A percentile compares a stretch with the other conserved stretches of the same genome.
Evolutionary conservation across 2,329 filamentous ascomycete species (phyloP).

Genomic region (Fusarium udum): DNA sequence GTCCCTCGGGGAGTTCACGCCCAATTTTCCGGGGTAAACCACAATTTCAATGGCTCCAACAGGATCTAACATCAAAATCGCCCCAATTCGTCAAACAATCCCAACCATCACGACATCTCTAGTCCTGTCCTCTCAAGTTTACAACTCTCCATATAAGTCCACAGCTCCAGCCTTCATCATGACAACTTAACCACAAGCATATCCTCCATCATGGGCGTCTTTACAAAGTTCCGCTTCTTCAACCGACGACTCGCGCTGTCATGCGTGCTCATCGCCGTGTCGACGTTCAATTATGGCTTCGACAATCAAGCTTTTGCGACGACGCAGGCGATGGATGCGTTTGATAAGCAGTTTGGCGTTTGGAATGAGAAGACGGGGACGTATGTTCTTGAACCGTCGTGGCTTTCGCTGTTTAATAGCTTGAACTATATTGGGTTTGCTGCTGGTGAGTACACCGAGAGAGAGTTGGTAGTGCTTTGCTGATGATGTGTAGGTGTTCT

Average conservation of each 20-base stretch:
- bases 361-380: conserved; percentile 34
- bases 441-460: conserved; percentile 27
- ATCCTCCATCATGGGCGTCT: conserved; percentile 20
- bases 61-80: neutral
- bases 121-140: conserved; percentile 1
- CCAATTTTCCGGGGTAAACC: neutral
- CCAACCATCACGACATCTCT: conserved; percentile 34
- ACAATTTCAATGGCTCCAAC: too few relatives aligned
- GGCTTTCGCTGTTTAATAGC: conserved; percentile 50
- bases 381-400: conserved; percentile 46
- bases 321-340: conserved; percentile 50
- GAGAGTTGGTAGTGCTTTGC: neutral
- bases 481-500: conserved; percentile 30
- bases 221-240: conserved; percentile 39
- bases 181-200: neutral
- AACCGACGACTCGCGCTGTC: conserved; percentile 32
- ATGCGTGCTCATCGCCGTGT: conserved; percentile 47
- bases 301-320: conserved; percentile 51
- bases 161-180: neutral
- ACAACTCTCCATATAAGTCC: conserved; percentile 3
- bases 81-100: conserved; percentile 21
- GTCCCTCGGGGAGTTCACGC: neutral
- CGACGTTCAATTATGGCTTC: conserved; percentile 53
- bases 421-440: conserved; percentile 50
- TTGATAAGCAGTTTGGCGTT: conserved; percentile 47